Evolutionary conservation across 2,329 filamentous ascomycete species (phyloP), one percentile per base, ranked within the genome.

Genomic region (Cryphonectria japonica): DNA sequence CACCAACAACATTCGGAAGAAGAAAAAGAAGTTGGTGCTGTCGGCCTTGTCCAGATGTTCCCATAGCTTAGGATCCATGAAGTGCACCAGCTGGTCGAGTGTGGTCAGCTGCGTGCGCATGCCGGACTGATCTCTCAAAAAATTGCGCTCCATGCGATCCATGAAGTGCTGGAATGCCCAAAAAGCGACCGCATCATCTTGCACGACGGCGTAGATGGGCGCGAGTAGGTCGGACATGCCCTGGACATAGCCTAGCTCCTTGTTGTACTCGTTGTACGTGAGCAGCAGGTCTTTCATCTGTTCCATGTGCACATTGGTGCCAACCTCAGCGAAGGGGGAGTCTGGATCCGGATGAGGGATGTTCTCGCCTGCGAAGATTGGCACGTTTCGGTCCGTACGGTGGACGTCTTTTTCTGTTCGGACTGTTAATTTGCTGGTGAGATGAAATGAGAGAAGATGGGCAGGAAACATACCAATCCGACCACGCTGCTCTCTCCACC

Each of bases 201-300:
- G 96, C 83, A 98, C 92, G 32, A 99, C 94, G 4, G 96, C 96
- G 78, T 99, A 99, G 72, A 99, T 94, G 1, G 96, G 96, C 0
- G 96, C 94, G 11, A 99, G 88, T 0, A 99, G 88, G 80, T 99
- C 96, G 16, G 94, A 98, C 96, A 99, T 99, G 73, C 96, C 96
- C 83, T 99, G 96, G 1, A 99, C 96, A 78, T 99, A 99, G 65
- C 97, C 96, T 2, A 99, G 87, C 71, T 96, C 93, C 71, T 91
- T 93, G 83, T 99, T 99, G 82, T 97, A 97, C 82, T 99, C 96
- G 79, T 99, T 98, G 81, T 99, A 99, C 0, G 96, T 98, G 26
- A 99, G 87, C 0, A 99, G 90, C 93, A 99, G 97, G 79, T 99
- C 96, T 83, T 99, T 99, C 89, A 99, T 93, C 83, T 99, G 96